A percentile compares a stretch with the other conserved stretches of the same genome.
Evolutionary conservation across 179 eudicot genomes (phyloP).

Genomic region (Silene noctiflora): DNA sequence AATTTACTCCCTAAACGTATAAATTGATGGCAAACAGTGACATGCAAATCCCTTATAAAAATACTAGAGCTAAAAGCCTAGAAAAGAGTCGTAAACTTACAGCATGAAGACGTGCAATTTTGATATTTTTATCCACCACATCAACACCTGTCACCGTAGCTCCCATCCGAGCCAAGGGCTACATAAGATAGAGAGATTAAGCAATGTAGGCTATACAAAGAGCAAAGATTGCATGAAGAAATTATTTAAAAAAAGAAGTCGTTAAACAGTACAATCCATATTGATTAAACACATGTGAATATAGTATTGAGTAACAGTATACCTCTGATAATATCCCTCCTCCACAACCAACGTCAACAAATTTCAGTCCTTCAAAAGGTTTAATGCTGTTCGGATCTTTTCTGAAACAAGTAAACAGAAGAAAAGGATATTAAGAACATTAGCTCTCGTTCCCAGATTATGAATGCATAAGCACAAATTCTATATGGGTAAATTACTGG

Average conservation of each 20-base stretch:
- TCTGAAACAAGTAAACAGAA: slow-evolving; percentile 45
- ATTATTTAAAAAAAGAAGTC: neutral
- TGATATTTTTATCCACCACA: slow-evolving; percentile 88
- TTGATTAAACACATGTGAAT: neutral
- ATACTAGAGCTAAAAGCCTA: no score
- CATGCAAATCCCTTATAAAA: neutral
- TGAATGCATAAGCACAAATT: slow-evolving; percentile 12
- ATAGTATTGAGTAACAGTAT: slow-evolving; percentile 3
- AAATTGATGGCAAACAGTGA: neutral
- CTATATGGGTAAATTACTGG: neutral
- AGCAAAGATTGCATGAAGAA: slow-evolving; percentile 8
- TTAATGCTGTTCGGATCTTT: slow-evolving; percentile 67
- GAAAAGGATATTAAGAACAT: neutral
- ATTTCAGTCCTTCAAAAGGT: slow-evolving; percentile 87
- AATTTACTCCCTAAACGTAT: neutral
- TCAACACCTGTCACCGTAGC: slow-evolving; percentile 88
- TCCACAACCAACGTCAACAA: slow-evolving; percentile 96
- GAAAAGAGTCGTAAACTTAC: slow-evolving; percentile 36
- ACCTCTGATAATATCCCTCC: slow-evolving; percentile 97
- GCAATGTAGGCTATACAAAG: neutral
- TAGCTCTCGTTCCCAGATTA: neutral
- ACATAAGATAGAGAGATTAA: slow-evolving; percentile 22
- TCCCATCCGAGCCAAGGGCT: slow-evolving; percentile 99
- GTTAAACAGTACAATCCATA: neutral
- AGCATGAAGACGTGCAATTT: slow-evolving; percentile 87